These are phyloP conservation scores for Gossypium australe DNA, from an alignment of 345 rosid genomes.

Conservation along the genomic window DNA sequence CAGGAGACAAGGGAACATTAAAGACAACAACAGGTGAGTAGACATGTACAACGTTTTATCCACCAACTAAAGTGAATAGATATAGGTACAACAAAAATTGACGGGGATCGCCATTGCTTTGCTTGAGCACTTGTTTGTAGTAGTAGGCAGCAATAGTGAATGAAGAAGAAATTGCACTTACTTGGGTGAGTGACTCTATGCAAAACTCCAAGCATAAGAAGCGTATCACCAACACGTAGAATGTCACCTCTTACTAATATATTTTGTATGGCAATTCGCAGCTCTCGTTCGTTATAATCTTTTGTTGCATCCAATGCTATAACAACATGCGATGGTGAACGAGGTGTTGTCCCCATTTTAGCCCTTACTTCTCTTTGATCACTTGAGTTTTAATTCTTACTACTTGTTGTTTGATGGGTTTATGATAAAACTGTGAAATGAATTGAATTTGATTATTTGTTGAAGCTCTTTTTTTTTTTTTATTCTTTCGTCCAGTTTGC, in stretches of 20 bases:
- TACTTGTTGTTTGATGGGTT: too few species aligned
- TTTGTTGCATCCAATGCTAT: constrained; percentile 54
- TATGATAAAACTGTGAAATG: too few species aligned
- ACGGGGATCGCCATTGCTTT: neutral
- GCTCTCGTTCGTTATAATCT: constrained; percentile 37
- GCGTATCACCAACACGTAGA: constrained; percentile 42
- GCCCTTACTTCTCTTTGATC: too few species aligned
- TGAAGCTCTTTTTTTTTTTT: too few species aligned
- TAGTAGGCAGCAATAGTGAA: too few species aligned
- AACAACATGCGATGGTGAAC: constrained; percentile 34
- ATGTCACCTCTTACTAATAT: constrained; percentile 40
- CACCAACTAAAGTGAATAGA: neutral
- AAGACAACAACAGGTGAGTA: neutral
- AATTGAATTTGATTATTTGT: too few species aligned
- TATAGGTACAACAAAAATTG: neutral
- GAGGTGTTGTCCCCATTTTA: constrained; percentile 5
- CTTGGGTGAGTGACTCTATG: constrained; percentile 48
- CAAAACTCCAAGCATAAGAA: constrained; percentile 46
- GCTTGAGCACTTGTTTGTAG: neutral
- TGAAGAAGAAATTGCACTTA: constrained; percentile 25
- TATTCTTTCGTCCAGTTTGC: too few species aligned
- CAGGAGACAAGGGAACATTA: neutral
- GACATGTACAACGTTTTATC: neutral
- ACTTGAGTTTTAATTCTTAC: too few species aligned
- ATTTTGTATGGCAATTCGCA: constrained; percentile 25